Percentiles rank a stretch among this genome's conserved stretches.
Evolutionary conservation across 345 rosid genomes (phyloP).

Genomic region (Aquilaria malaccensis): DNA sequence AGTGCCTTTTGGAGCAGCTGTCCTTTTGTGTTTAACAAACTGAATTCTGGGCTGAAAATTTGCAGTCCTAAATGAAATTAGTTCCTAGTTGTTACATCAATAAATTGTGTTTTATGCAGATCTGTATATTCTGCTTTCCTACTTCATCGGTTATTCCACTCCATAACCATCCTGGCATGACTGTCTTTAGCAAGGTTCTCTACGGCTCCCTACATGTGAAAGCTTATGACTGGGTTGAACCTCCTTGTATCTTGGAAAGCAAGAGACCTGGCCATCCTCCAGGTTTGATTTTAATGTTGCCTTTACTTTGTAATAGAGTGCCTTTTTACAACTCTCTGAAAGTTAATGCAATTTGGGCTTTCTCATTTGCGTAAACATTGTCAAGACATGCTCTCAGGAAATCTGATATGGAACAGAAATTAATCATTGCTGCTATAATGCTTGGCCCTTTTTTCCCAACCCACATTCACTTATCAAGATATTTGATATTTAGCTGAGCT

Average conservation of each 20-base stretch:
- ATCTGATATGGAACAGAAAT: too few relatives aligned
- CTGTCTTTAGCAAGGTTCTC: slow-evolving; percentile 86
- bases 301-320: slow-evolving; percentile 6
- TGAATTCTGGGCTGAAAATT: background rate
- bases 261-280: slow-evolving; percentile 31
- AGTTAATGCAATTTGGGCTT: background rate
- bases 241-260: slow-evolving; percentile 46
- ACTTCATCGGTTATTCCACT: slow-evolving; percentile 90
- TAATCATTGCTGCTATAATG: too few relatives aligned
- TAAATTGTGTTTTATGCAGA: slow-evolving; percentile 41
- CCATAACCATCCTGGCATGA: slow-evolving; percentile 96
- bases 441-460: too few relatives aligned
- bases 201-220: slow-evolving; percentile 92
- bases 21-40: background rate
- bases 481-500: too few relatives aligned
- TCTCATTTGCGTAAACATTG: background rate
- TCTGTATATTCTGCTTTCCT: slow-evolving; percentile 94
- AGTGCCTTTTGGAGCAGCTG: background rate
- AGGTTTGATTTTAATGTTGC: slow-evolving; percentile 26
- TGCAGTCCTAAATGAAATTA: background rate
- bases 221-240: slow-evolving; percentile 96
- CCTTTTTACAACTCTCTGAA: background rate
- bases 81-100: background rate
- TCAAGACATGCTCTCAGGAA: too few relatives aligned
- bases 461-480: too few relatives aligned